Evolutionary conservation across 169 alveolate genomes (phyloP).

Genomic region (Eimeria necatrix): DNA sequence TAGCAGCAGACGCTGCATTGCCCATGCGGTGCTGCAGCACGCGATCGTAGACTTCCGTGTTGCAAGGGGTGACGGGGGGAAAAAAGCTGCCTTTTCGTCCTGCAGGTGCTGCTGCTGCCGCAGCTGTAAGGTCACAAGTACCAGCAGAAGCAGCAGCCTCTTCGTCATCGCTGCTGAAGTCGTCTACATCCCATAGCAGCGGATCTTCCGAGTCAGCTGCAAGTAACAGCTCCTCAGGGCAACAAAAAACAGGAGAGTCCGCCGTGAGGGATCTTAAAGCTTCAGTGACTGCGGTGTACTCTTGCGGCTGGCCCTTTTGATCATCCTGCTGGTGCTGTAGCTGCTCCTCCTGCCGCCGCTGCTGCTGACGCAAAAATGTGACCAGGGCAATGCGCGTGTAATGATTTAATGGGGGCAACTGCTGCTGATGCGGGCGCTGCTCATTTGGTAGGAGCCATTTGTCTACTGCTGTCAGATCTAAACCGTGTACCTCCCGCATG

Average conservation of each 20-base stretch:
- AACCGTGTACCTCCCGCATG: background rate
- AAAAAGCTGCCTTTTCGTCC: background rate
- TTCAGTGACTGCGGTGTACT: background rate
- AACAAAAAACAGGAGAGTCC: background rate
- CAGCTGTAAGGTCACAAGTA: background rate
- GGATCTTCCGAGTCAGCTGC: constrained; percentile 38
- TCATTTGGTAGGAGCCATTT: background rate
- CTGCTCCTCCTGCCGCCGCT: background rate
- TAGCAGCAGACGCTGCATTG: background rate
- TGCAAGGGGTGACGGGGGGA: background rate
- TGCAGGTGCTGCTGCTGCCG: background rate
- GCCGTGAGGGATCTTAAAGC: background rate
- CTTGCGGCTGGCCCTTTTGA: constrained; percentile 14
- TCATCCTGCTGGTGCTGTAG: constrained; percentile 1
- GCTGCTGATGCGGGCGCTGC: background rate
- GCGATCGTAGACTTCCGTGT: background rate
- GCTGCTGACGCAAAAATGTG: constrained; percentile 62
- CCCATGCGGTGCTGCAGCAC: constrained; percentile 30
- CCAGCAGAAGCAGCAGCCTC: background rate
- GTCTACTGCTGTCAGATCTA: background rate
- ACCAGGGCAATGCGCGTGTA: constrained; percentile 65
- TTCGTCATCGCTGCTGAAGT: constrained; percentile 33
- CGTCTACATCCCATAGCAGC: constrained; percentile 14
- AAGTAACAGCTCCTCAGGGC: constrained; percentile 14
- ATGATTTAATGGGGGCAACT: constrained; percentile 31